These are phyloP conservation scores for Linaria vulgaris DNA, from an alignment of 257 asterid species.

Conservation along the genomic window DNA sequence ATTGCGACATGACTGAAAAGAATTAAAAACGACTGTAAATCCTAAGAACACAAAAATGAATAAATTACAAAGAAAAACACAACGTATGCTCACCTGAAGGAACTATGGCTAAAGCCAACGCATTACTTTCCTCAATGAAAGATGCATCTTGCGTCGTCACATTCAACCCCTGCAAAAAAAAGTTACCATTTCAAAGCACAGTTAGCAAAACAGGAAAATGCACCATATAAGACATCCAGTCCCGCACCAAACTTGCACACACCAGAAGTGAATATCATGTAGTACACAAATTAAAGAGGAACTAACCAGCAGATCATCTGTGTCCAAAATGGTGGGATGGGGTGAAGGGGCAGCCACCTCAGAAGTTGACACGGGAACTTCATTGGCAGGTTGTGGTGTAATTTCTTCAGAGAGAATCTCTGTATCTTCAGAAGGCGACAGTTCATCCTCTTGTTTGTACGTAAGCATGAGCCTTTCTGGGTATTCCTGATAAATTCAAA, in stretches of 20 bases:
- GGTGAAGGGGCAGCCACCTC: constrained; percentile 48
- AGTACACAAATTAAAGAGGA: constrained; percentile 16
- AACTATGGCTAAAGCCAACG: constrained; percentile 88
- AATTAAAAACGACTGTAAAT: constrained; percentile 5
- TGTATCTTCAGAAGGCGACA: constrained; percentile 63
- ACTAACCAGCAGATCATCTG: constrained; percentile 84
- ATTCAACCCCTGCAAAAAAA: constrained; percentile 80
- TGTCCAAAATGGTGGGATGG: constrained; percentile 46
- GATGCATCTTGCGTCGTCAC: constrained; percentile 51
- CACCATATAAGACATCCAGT: constrained; percentile 14
- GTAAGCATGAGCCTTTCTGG: constrained; percentile 97
- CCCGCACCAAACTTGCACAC: neutral
- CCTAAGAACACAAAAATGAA: constrained; percentile 12
- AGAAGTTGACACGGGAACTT: constrained; percentile 42
- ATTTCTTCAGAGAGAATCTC: constrained; percentile 46
- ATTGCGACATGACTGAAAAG: neutral
- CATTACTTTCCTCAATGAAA: constrained; percentile 79
- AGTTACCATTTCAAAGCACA: constrained; percentile 1
- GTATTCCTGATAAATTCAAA: constrained; percentile 56
- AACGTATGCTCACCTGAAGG: constrained; percentile 63
- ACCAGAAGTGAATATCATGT: too few relatives aligned
- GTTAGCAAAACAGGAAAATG: constrained; percentile 17
- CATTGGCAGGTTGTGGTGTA: constrained; percentile 45
- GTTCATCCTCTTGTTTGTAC: constrained; percentile 78
- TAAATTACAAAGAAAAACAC: too few relatives aligned